Conservation (phyloP, 2,329 filamentous ascomycete genomes). For the Aspergillus brasiliensis region DNA sequence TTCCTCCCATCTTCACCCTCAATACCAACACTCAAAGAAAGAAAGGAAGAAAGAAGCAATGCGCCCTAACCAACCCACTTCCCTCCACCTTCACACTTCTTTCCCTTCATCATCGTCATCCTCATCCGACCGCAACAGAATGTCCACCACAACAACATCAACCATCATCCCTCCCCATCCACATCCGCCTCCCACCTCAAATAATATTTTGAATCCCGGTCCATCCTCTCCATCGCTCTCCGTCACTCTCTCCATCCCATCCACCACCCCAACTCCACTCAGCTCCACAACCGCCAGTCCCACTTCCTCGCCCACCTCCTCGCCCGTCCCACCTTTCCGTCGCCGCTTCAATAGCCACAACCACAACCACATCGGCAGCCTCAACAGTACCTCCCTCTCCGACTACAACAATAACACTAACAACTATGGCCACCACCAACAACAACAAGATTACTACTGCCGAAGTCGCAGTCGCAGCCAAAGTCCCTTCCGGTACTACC, state of each 20-base stretch:
- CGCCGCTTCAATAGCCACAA: constrained; percentile 21
- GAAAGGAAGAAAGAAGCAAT: too few species aligned
- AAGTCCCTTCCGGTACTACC: constrained; percentile 32
- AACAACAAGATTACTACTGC: too few species aligned
- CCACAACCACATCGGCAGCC: constrained; percentile 2
- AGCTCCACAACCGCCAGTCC: constrained; percentile 34
- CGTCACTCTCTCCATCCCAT: constrained; percentile 17
- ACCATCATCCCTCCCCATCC: too few species aligned
- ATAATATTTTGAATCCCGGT: constrained; percentile 19
- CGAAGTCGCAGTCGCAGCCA: constrained; percentile 25
- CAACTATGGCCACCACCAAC: too few species aligned
- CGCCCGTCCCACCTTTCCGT: constrained; percentile 23
- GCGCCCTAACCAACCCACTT: constrained; percentile 23
- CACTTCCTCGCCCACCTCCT: constrained; percentile 31
- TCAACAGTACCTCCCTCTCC: constrained; percentile 17
- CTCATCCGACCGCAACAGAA: constrained; percentile 19
- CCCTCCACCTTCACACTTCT: constrained; percentile 34
- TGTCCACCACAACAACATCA: not conserved
- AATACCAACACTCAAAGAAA: too few species aligned
- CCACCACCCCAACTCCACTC: constrained; percentile 25
- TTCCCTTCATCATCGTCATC: constrained; percentile 27
- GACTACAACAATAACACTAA: too few species aligned
- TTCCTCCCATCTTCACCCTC: not conserved
- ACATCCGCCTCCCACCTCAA: too few species aligned
- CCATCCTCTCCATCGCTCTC: constrained; percentile 25